Percentiles rank a stretch among this genome's conserved stretches.
phyloP scores from a whole-genome alignment of 805 yeast species.

The Candida sphagnicola region DNA sequence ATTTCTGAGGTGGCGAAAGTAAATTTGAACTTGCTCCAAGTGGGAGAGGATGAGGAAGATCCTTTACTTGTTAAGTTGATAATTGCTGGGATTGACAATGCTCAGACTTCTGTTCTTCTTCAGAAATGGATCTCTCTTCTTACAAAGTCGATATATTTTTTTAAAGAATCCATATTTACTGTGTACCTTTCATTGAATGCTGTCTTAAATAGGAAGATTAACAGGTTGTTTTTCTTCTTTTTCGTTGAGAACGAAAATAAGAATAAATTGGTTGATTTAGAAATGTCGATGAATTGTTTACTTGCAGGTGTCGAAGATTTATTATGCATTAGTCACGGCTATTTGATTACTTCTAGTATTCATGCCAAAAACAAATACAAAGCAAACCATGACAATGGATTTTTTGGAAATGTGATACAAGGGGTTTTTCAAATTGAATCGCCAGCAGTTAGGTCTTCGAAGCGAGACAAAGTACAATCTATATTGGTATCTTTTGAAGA shows the following conservation, averaged over 20 bases:
- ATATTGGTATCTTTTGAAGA: constrained; percentile 62
- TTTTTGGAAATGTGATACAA: constrained; percentile 65
- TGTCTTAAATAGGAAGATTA: constrained; percentile 41
- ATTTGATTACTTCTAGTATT: constrained; percentile 35
- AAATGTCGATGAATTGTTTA: constrained; percentile 41
- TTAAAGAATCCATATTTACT: constrained; percentile 50
- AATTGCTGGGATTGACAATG: constrained; percentile 44
- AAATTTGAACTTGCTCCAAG: constrained; percentile 24
- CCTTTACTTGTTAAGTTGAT: constrained; percentile 42
- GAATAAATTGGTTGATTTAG: constrained; percentile 28
- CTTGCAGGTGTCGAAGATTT: constrained; percentile 66
- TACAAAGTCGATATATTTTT: constrained; percentile 47
- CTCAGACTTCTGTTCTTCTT: constrained; percentile 39
- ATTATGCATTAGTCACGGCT: constrained; percentile 55
- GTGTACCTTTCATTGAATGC: constrained; percentile 53
- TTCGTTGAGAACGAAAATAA: constrained; percentile 11
- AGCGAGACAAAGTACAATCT: constrained; percentile 50
- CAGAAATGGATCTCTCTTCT: constrained; percentile 49
- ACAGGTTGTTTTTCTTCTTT: constrained; percentile 24
- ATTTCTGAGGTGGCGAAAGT: constrained; percentile 25
- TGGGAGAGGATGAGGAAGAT: constrained; percentile 26
- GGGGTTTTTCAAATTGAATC: constrained; percentile 77
- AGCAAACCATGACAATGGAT: constrained; percentile 36
- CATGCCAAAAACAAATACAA: constrained; percentile 13
- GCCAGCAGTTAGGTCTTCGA: constrained; percentile 47